phyloP scores from a whole-genome alignment of 352 stramenopile genomes.

The Phytopythium litorale region DNA sequence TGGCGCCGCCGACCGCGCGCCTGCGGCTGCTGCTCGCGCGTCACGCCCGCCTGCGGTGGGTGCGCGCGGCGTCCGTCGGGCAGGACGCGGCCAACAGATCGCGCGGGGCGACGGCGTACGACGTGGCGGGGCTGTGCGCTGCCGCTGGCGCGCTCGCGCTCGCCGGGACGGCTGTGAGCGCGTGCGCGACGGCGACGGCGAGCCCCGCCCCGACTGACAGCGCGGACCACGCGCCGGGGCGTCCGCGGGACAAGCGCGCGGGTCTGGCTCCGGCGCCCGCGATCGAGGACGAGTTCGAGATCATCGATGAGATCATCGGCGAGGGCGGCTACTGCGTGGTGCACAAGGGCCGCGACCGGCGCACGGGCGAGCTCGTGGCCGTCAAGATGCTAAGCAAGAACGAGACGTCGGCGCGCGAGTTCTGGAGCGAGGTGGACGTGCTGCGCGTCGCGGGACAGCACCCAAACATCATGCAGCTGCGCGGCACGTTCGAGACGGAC shows the following conservation, averaged over 20 bases:
- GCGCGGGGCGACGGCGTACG: not conserved
- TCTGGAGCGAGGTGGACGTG: constrained; percentile 82
- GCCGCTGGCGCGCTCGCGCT: constrained; percentile 1
- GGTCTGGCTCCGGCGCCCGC: constrained; percentile 9
- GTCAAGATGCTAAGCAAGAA: constrained; percentile 81
- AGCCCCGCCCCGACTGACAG: not conserved
- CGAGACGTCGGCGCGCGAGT: constrained; percentile 71
- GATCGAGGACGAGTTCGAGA: constrained; percentile 72
- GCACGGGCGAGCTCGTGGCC: constrained; percentile 64
- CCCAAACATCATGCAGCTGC: constrained; percentile 77
- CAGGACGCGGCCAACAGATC: not conserved
- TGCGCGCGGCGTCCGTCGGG: not conserved
- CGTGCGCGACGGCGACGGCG: not conserved
- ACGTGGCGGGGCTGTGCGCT: constrained; percentile 2
- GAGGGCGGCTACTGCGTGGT: constrained; percentile 82
- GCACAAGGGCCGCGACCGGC: constrained; percentile 58
- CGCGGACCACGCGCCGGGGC: not conserved
- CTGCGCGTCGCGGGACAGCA: constrained; percentile 65
- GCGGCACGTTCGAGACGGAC: constrained; percentile 69
- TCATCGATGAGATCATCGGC: constrained; percentile 75
- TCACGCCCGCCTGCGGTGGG: not conserved
- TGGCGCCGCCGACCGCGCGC: not conserved
- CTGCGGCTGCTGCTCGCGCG: constrained; percentile 11
- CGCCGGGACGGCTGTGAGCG: not conserved
- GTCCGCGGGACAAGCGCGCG: not conserved